phyloP scores from a whole-genome alignment of 108 stramenopile genomes.

The Cyclotella sp. region DNA sequence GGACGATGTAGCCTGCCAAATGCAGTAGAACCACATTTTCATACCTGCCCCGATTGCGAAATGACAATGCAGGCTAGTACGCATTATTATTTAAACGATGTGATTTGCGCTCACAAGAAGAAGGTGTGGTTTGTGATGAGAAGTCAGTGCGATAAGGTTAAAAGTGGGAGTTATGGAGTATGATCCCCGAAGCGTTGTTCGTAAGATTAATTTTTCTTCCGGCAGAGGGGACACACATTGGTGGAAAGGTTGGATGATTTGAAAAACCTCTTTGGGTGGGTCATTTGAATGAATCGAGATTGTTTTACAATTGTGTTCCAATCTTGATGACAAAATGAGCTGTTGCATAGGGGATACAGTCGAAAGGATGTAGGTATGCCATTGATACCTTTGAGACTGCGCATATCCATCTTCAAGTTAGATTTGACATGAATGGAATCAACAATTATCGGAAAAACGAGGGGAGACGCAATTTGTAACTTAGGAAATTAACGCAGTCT shows the following conservation, averaged over 20 bases:
- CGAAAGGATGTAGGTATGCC: no score
- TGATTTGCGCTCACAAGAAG: conserved; percentile 23
- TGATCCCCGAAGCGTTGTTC: conserved; percentile 8
- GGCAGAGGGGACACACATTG: background rate
- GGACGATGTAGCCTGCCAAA: conserved; percentile 12
- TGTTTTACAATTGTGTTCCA: background rate
- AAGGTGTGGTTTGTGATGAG: background rate
- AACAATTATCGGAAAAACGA: no score
- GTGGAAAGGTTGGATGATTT: background rate
- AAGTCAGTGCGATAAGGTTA: conserved; percentile 25
- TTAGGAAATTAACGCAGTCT: no score
- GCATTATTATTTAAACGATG: background rate
- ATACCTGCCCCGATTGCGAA: background rate
- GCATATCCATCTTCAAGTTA: no score
- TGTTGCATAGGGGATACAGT: no score
- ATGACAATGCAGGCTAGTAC: conserved; percentile 28
- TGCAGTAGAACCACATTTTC: background rate
- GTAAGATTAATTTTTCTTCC: background rate
- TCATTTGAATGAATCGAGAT: conserved; percentile 4
- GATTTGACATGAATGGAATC: no score
- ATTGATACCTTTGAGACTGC: no score
- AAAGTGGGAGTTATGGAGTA: conserved; percentile 4
- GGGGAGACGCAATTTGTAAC: no score
- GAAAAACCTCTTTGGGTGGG: background rate
- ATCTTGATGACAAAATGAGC: conserved; percentile 2